Base-by-base conservation (phyloP, 2,329 filamentous ascomycete genomes). In the Colletotrichum lentis region DNA sequence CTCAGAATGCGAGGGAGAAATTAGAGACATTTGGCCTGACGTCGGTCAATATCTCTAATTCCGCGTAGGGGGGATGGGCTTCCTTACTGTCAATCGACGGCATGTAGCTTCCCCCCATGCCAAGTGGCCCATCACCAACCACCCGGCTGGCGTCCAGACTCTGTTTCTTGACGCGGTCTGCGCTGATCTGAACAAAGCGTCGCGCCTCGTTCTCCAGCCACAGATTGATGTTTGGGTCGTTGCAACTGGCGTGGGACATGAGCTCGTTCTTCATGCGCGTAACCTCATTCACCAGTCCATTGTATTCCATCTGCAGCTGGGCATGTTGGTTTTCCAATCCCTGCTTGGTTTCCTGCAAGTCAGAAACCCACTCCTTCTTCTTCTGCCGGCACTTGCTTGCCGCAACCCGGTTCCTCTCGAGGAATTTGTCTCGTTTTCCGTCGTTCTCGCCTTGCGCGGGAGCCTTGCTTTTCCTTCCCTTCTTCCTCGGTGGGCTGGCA, bases 371-470 rank as follows among this genome's bases (percentile, higher is more conserved):
- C 71, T 81, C 78, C 76, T 86, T 88, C 73, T 86, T 86, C 77
- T 91, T 92, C 73, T 90, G 86, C 3, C 91, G 86, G 74, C 90
- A 93, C 74, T 92, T 93, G 75, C 88, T 90, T 1, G 91, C 91
- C 0, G 91, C 91, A 2, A 91, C 80, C 11, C 91, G 84, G 76
- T 94, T 94, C 69, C 90, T 86, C 77, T 91, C 88, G 0, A 92
- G 82, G 72, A 88, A 89, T 69, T 84, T 84, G 69, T 81, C 83
- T 35, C 86, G 81, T 72, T 85, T 87, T 5, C 69, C 49, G 8
- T 74, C 74, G 1, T 78, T 76, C 11, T 82, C 80, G 3, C 72
- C 75, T 1, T 70, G 66, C 52, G 69, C 7, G 27, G 72, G 68
- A 59, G 71, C 67, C 52, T 75, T 71, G 54, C 61, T 67, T 58